phyloP scores from a whole-genome alignment of 2,329 filamentous ascomycete species.

The Monosporascus cannonballus region DNA sequence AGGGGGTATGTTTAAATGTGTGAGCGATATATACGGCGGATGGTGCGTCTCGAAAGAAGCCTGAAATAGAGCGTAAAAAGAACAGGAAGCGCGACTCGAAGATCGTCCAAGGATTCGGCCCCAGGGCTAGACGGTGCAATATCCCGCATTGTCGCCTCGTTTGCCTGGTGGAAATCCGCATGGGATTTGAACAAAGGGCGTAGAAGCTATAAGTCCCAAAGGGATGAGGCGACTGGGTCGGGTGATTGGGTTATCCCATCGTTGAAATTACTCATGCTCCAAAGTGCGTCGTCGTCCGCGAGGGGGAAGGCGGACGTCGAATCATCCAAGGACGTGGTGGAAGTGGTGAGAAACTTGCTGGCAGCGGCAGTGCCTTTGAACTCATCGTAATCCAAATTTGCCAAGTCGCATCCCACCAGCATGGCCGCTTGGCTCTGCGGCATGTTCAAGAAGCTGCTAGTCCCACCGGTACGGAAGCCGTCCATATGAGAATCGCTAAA shows the following conservation, averaged over 20 bases:
- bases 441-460: constrained; percentile 41
- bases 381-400: constrained; percentile 48
- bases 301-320: constrained; percentile 37
- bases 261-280: constrained; percentile 33
- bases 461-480: constrained; percentile 41
- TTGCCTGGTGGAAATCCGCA: background rate
- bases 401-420: constrained; percentile 40
- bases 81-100: too few relatives aligned
- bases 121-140: background rate
- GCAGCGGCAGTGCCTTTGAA: constrained; percentile 45
- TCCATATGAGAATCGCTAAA: constrained; percentile 39
- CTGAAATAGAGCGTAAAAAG: too few relatives aligned
- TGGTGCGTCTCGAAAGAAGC: background rate
- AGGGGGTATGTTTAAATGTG: background rate
- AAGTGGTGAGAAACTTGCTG: constrained; percentile 35
- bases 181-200: background rate
- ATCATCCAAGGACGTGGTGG: constrained; percentile 32
- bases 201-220: constrained; percentile 17
- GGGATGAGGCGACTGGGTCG: constrained; percentile 24
- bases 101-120: background rate
- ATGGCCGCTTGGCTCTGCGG: constrained; percentile 34
- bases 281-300: constrained; percentile 38
- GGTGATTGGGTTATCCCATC: constrained; percentile 29
- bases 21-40: background rate
- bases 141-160: background rate